Evolutionary conservation across 192 early-diverging fungal genomes (phyloP), one percentile per base, ranked within the genome.

Genomic region (Entophlyctis luteolus): DNA sequence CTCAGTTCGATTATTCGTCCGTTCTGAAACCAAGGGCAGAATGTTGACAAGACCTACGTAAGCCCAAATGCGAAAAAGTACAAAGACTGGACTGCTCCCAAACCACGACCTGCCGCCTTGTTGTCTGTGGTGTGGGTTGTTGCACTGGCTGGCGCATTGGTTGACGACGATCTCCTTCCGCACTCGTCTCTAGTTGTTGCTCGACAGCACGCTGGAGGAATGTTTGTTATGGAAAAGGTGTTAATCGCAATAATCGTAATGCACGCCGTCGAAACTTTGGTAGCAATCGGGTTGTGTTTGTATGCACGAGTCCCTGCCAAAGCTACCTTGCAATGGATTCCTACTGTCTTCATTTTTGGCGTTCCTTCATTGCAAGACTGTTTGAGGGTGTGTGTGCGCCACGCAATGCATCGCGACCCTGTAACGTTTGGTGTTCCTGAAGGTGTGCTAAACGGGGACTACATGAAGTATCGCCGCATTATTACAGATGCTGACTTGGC

Each of bases 311-410:
- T 71, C 1, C 59, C 60, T 1, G 34, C 53, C 1, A 33, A 42
- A 10, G 54, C 48, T 0, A 56, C 54, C 4, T 0, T 65, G 4
- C 10, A 39, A 20, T 71, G 70, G 70, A 56, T 71, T 31, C 60
- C 60, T 5, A 71, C 70, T n/a, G 70, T 71, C 29, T 71, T 71
- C 46, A 39, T 55, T 20, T 71, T 71, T 65, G 70, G 70, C 8
- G 39, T 71, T n/a, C 70, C 70, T 2, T 46, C 46, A 22, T 25
- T 71, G 59, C 70, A 71, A 54, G 55, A 65, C 28, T 71, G 70
- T 39, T 35, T 71, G 59, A 62, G 62, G 52, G 70, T 71, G 20
- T n/a, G 28, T 8, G 49, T 71, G 16, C 59, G 70, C 20, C 29
- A 47, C 28, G 56, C 57, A 2, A 52, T 71, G 59, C 31, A 42